Base-by-base conservation (phyloP, 768 basidiomycete species). In the Neoboletus subvelutipes region DNA sequence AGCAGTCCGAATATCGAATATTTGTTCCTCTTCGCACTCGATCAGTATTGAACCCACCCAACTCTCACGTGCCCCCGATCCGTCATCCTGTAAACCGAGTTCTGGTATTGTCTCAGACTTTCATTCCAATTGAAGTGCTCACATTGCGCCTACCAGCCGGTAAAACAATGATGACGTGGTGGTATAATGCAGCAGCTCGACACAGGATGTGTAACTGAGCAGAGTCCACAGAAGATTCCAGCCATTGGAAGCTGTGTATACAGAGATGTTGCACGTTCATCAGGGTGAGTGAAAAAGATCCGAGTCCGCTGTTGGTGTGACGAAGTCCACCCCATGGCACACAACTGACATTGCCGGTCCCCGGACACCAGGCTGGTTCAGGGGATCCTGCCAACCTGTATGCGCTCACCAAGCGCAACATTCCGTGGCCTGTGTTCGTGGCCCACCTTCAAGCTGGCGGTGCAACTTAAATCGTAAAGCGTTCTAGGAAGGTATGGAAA, bases 361-460 rank as follows among this genome's bases (percentile, higher is more conserved):
- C 33, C 12, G 9, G 7, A 17, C 15, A 18, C 5, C 20, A 31
- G n/a, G 13, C 13, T 10, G 7, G 9, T 11, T 22, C 4, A 33
- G 24, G 7, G 24, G 3, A 2, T 2, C 6, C 5, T 26, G 1
- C 58, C 58, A 59, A 20, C 33, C 58, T 59, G 58, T 59, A 20
- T 20, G 4, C 26, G 9, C 18, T 4, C n/a, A 3, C 26, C 18
- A 28, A 41, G 24, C 7, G n/a, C 36, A n/a, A 0, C 3, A 3
- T 36, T 20, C 10, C 10, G 18, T 20, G 11, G 5, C 40, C 10
- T n/a, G 26, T 26, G 3, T 48, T 22, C 46, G 2, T 31, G 5
- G 10, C 9, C 36, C 5, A 15, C 5, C 5, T 34, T n/a, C n/a
- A n/a, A n/a, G 1, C 18, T 4, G 22, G 29, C 42, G 4, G 22